A percentile compares a stretch with the other conserved stretches of the same genome.
These are phyloP conservation scores for Lepraria neglecta DNA, from an alignment of 495 filamentous ascomycete genomes.

Conservation along the genomic window DNA sequence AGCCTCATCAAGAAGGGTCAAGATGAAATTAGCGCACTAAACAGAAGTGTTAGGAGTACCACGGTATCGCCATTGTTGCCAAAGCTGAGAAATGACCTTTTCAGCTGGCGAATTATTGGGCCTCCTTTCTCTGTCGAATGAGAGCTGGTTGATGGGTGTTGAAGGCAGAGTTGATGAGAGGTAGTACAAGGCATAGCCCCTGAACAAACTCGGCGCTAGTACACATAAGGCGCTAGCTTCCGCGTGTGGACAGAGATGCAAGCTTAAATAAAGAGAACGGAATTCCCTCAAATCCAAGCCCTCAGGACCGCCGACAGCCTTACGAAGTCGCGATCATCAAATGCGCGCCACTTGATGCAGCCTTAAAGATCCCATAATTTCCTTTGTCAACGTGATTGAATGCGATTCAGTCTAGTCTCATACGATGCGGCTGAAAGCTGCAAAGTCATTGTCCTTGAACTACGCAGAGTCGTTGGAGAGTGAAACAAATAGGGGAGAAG, in stretches of 20 bases:
- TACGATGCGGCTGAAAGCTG: not conserved
- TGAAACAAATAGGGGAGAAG: not conserved
- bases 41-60: too few relatives aligned
- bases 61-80: too few relatives aligned
- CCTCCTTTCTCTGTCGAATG: too few relatives aligned
- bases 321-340: slow-evolving; percentile 11
- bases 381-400: not conserved
- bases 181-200: too few relatives aligned
- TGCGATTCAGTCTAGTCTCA: slow-evolving; percentile 5
- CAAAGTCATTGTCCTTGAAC: not conserved
- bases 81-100: too few relatives aligned
- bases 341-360: not conserved
- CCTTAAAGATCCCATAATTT: not conserved
- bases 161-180: too few relatives aligned
- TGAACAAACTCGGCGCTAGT: too few relatives aligned
- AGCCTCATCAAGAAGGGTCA: not conserved
- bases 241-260: too few relatives aligned
- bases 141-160: too few relatives aligned
- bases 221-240: too few relatives aligned
- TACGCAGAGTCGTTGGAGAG: not conserved
- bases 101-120: too few relatives aligned
- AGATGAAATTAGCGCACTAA: too few relatives aligned
- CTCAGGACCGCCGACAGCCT: slow-evolving; percentile 4
- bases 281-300: slow-evolving; percentile 10
- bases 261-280: slow-evolving; percentile 6